Evolutionary conservation across 352 stramenopile species (phyloP).

Genomic region (Globisporangium iwayamae): DNA sequence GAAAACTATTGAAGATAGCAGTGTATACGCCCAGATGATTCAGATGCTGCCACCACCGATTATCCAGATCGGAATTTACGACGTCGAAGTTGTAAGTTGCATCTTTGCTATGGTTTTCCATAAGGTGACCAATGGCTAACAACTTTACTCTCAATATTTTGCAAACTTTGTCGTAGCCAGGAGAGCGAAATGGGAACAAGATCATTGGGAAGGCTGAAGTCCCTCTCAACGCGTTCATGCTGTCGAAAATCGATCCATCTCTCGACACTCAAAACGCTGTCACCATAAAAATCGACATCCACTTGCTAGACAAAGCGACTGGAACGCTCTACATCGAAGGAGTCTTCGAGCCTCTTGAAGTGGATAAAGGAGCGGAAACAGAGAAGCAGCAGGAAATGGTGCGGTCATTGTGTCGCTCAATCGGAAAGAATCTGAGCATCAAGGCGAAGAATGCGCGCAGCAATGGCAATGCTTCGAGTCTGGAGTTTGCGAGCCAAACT

Average conservation of each 20-base stretch:
- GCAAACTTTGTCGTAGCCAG: constrained; percentile 25
- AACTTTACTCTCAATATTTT: neutral
- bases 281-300: constrained; percentile 28
- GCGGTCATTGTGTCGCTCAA: constrained; percentile 10
- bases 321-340: constrained; percentile 32
- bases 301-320: constrained; percentile 28
- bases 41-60: constrained; percentile 31
- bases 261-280: constrained; percentile 16
- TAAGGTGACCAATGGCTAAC: neutral
- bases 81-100: constrained; percentile 54
- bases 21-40: neutral
- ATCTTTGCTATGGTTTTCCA: neutral
- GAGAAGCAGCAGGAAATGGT: neutral
- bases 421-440: constrained; percentile 9
- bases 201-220: constrained; percentile 40
- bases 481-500: neutral
- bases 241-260: constrained; percentile 7
- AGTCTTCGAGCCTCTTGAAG: constrained; percentile 36
- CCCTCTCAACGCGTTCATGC: constrained; percentile 32
- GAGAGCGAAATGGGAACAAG: constrained; percentile 32
- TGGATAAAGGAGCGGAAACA: constrained; percentile 9
- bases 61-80: constrained; percentile 38
- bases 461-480: neutral
- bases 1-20: constrained; percentile 5
- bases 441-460: constrained; percentile 13